Evolutionary conservation across 306 rosid species (phyloP).

Genomic region (Medicago ruthenica): DNA sequence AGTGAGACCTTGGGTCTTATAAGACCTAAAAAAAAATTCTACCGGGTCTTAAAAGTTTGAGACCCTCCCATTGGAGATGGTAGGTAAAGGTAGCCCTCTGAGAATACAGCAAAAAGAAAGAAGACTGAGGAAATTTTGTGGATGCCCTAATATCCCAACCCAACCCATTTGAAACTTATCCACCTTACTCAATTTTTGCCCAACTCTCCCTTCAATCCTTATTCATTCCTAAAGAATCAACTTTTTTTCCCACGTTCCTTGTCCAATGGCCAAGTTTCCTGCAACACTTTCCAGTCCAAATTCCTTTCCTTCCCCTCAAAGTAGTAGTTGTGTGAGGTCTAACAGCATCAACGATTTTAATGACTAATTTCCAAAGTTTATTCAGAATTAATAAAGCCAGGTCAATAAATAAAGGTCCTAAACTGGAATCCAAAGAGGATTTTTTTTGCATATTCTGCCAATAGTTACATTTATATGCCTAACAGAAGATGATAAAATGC

Average conservation of each 20-base stretch:
- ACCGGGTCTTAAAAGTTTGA: no score
- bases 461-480: conserved; percentile 12
- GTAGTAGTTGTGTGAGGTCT: neutral
- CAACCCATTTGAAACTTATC: neutral
- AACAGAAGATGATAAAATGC: conserved; percentile 9
- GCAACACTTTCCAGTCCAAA: conserved; percentile 1
- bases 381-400: neutral
- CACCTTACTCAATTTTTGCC: neutral
- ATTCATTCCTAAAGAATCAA: neutral
- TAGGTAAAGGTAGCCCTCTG: conserved; percentile 3
- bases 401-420: neutral
- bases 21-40: no score
- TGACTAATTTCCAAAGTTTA: neutral
- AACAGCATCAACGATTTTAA: neutral
- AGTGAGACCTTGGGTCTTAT: no score
- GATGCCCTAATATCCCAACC: neutral
- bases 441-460: neutral
- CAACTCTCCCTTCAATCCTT: neutral
- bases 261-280: neutral
- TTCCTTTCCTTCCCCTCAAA: neutral
- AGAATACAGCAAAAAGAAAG: neutral
- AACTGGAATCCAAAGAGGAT: neutral
- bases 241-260: neutral
- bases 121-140: neutral
- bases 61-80: no score